Conservation (phyloP, 176 grass and related monocot species). For the Oryza rufipogon region DNA sequence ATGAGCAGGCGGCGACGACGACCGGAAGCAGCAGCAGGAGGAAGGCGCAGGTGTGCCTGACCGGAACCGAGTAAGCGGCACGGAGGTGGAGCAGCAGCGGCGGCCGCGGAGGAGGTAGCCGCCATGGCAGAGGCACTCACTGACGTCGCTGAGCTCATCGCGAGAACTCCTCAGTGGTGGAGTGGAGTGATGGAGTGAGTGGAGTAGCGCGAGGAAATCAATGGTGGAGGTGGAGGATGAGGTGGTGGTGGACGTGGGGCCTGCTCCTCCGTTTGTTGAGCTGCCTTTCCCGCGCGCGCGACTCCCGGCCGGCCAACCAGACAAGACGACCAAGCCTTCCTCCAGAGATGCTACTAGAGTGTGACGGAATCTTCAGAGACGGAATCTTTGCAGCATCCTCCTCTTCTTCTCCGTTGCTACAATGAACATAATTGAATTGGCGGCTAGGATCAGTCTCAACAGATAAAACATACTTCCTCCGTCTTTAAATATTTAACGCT, state of each 20-base stretch:
- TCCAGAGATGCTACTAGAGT: background rate
- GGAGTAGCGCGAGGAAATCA: background rate
- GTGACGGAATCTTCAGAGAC: background rate
- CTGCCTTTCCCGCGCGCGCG: no score
- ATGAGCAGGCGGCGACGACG: constrained; percentile 32
- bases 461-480: background rate
- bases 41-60: constrained; percentile 26
- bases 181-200: background rate
- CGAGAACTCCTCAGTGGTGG: background rate
- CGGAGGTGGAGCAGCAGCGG: constrained; percentile 20
- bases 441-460: background rate
- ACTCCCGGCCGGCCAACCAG: background rate
- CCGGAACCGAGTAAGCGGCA: constrained; percentile 11
- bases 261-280: constrained; percentile 27
- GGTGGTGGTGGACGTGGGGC: constrained; percentile 17
- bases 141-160: background rate
- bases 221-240: background rate
- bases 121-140: constrained; percentile 42
- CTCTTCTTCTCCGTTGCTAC: no score
- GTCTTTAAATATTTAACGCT: no score
- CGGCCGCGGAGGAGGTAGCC: constrained; percentile 14
- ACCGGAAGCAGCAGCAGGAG: background rate
- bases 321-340: no score
- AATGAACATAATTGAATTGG: no score
- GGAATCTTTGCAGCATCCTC: background rate